Evolutionary conservation across 345 rosid genomes (phyloP), one percentile per base, ranked within the genome.

Genomic region (Conringia planisiliqua): DNA sequence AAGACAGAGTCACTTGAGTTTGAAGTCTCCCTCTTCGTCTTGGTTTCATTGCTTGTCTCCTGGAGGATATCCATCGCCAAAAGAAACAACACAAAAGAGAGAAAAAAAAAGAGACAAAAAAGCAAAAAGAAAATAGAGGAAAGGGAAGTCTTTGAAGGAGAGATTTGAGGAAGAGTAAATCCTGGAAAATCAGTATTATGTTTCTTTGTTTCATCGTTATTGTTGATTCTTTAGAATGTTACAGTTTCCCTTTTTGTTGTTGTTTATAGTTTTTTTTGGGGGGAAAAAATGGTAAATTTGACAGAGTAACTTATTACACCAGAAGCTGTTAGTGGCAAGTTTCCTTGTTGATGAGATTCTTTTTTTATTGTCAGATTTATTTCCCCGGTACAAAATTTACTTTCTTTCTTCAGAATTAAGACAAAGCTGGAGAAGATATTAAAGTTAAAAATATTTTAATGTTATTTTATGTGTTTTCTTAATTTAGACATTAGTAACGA

Each of bases 11-110:
- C 50, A 66, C 47, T 71, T 9, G 80, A 79, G 10, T 65, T 71
- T 13, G 83, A 77, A 36, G 76, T 74, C 62, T 73, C 79, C 11
- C 38, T 46, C 16, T 38, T 59, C 16, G 56, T 51, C 0, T 35
- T 64, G 10, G 7, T 54, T 26, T 62, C 69, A 14, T 52, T 20
- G 68, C 72, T 82, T 13, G 72, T 36, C 46, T 69, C 68, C 2
- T 64, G 30, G 51, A 73, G 30, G 57, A 73, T 71, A 57, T 70
- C 77, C 77, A 76, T 82, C 12, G 79, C 56, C 22, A 73, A 78
- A 16, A 10, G 8, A n/a, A 26, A 24, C 5, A 32, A 6, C 33
- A 30, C 6, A 32, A 32, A 32, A 68, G 9, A 4, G 9, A 22
- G 6, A 32, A 62, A n/a, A 14, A 18, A 43, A 20, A 51, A 66